Evolutionary conservation across 2,329 filamentous ascomycete genomes (phyloP).

Genomic region (Xylaria sp.): DNA sequence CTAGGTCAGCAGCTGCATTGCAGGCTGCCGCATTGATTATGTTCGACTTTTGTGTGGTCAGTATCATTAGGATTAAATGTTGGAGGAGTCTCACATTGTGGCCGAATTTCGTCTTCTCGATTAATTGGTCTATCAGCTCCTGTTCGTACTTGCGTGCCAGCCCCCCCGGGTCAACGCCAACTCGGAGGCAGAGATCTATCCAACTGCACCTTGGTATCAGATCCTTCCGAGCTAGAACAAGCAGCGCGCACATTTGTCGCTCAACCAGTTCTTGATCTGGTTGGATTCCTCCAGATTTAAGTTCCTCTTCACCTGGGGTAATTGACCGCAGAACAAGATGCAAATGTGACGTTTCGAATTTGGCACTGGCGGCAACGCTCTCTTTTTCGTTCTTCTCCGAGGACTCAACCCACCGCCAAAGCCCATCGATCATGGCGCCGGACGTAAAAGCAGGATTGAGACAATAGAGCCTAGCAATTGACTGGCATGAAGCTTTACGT

Average conservation of each 20-base stretch:
- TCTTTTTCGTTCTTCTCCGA: constrained; percentile 82
- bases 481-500: constrained; percentile 70
- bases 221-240: constrained; percentile 82
- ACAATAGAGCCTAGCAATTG: constrained; percentile 74
- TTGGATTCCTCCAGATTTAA: constrained; percentile 55
- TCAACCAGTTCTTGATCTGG: constrained; percentile 66
- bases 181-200: constrained; percentile 87
- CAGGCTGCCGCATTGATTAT: constrained; percentile 77
- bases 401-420: constrained; percentile 83
- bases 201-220: constrained; percentile 83
- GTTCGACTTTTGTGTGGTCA: constrained; percentile 49
- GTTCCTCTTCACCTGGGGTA: constrained; percentile 67
- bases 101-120: constrained; percentile 62
- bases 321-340: constrained; percentile 71
- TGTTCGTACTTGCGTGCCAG: constrained; percentile 74
- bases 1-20: constrained; percentile 87
- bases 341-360: constrained; percentile 72
- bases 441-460: constrained; percentile 68
- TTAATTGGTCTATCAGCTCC: constrained; percentile 75
- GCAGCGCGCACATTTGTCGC: constrained; percentile 77
- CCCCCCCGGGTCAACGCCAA: constrained; percentile 83
- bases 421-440: constrained; percentile 72
- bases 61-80: neutral
- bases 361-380: constrained; percentile 73
- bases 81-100: constrained; percentile 48